Conservation (phyloP, 106 monocot species). For the Acorus gramineus region DNA sequence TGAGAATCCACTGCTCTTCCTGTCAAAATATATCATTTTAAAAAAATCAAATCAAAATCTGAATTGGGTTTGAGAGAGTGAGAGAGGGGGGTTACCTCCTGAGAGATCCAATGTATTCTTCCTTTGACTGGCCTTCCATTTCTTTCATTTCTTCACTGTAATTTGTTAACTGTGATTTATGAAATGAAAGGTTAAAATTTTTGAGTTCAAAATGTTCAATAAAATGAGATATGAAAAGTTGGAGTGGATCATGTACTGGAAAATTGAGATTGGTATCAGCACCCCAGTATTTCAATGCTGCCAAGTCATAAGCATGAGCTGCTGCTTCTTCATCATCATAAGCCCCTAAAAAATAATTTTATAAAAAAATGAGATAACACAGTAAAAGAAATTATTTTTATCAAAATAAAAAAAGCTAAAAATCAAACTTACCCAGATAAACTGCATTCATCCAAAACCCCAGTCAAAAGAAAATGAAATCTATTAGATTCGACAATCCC, state of each 20-base stretch:
- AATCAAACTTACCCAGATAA: conserved; percentile 64
- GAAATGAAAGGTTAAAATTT: too few species aligned
- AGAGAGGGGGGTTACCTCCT: conserved; percentile 33
- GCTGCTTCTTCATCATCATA: conserved; percentile 21
- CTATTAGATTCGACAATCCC: too few species aligned
- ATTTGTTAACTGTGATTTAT: neutral
- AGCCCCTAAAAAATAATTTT: conserved; percentile 9
- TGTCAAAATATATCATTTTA: conserved; percentile 11
- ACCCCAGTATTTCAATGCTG: conserved; percentile 16
- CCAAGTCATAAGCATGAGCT: conserved; percentile 13
- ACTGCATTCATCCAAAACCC: conserved; percentile 31
- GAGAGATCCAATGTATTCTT: conserved; percentile 71
- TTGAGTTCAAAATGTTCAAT: neutral
- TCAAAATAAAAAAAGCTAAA: neutral
- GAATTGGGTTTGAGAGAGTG: neutral
- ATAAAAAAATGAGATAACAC: neutral
- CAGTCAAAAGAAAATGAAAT: neutral
- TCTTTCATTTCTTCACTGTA: conserved; percentile 62
- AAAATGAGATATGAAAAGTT: neutral
- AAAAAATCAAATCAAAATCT: neutral
- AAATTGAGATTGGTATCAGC: conserved; percentile 12
- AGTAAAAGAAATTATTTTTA: neutral
- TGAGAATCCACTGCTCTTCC: conserved; percentile 88
- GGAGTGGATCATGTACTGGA: conserved; percentile 2
- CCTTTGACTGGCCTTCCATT: conserved; percentile 60